A percentile compares a stretch with the other conserved stretches of the same genome.
These are phyloP conservation scores for Colletotrichum camelliae DNA, from an alignment of 2,329 filamentous ascomycete genomes.

Conservation along the genomic window DNA sequence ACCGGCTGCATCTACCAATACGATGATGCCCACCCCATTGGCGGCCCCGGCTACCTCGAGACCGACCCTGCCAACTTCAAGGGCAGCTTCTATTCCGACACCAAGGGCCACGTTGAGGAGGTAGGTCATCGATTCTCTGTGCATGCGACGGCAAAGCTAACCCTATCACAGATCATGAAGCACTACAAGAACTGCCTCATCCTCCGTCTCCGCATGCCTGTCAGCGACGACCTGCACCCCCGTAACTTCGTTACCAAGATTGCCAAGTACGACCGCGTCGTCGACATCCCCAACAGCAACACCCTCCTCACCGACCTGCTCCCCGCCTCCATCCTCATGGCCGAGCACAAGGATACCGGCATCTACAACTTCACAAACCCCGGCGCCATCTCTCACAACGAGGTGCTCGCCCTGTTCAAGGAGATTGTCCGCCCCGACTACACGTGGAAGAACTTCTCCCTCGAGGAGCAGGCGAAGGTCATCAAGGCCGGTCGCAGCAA, in stretches of 20 bases:
- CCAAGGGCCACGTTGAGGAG: conserved; percentile 70
- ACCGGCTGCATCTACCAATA: conserved; percentile 74
- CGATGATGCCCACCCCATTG: conserved; percentile 64
- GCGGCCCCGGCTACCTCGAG: conserved; percentile 65
- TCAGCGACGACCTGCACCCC: conserved; percentile 69
- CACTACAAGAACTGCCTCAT: conserved; percentile 66
- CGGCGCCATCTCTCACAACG: conserved; percentile 74
- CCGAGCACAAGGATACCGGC: conserved; percentile 66
- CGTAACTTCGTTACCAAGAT: conserved; percentile 76
- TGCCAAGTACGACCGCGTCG: conserved; percentile 66
- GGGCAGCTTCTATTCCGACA: conserved; percentile 72
- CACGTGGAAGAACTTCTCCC: conserved; percentile 68
- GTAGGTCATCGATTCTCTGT: conserved; percentile 38
- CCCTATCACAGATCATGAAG: conserved; percentile 58
- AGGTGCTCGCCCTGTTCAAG: conserved; percentile 67
- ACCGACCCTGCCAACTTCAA: conserved; percentile 68
- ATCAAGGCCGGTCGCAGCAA: conserved; percentile 72
- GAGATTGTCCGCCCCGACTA: conserved; percentile 66
- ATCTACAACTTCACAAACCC: conserved; percentile 76
- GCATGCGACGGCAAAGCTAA: not conserved
- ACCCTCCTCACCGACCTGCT: conserved; percentile 70
- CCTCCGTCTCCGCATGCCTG: conserved; percentile 72
- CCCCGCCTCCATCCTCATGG: conserved; percentile 63
- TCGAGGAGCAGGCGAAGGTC: conserved; percentile 71
- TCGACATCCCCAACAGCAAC: conserved; percentile 73